These are phyloP conservation scores for Coffea humblotiana DNA, from an alignment of 305 asterid species.

Conservation along the genomic window DNA sequence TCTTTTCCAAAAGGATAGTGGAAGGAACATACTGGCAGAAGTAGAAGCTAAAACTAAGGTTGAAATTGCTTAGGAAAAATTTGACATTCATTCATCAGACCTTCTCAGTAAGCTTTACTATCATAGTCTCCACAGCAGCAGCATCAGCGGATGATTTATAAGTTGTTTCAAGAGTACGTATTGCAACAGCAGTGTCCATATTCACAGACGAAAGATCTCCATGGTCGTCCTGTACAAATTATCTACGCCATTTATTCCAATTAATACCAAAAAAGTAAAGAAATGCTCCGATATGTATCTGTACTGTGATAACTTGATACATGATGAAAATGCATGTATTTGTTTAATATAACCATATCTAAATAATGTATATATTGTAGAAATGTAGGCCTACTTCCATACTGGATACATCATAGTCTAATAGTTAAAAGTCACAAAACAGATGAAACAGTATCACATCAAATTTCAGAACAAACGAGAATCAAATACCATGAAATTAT, in stretches of 20 bases:
- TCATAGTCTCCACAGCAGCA: constrained; percentile 86
- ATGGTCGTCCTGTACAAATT: constrained; percentile 76
- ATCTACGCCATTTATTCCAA: constrained; percentile 5
- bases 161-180: constrained; percentile 96
- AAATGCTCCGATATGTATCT: neutral
- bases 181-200: constrained; percentile 99
- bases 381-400: too few relatives aligned
- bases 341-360: neutral
- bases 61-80: neutral
- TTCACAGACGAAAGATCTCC: constrained; percentile 93
- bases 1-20: neutral
- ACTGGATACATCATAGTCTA: neutral
- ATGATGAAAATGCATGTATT: too few relatives aligned
- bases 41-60: neutral
- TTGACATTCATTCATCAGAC: constrained; percentile 25
- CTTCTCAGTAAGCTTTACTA: constrained; percentile 80
- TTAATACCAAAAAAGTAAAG: neutral
- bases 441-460: neutral
- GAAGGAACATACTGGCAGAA: neutral
- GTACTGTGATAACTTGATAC: neutral
- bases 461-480: neutral
- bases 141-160: constrained; percentile 92
- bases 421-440: neutral
- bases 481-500: neutral
- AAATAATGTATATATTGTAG: neutral